phyloP scores from a whole-genome alignment of 192 early-diverging fungal genomes.

The Coemansia sp. region DNA sequence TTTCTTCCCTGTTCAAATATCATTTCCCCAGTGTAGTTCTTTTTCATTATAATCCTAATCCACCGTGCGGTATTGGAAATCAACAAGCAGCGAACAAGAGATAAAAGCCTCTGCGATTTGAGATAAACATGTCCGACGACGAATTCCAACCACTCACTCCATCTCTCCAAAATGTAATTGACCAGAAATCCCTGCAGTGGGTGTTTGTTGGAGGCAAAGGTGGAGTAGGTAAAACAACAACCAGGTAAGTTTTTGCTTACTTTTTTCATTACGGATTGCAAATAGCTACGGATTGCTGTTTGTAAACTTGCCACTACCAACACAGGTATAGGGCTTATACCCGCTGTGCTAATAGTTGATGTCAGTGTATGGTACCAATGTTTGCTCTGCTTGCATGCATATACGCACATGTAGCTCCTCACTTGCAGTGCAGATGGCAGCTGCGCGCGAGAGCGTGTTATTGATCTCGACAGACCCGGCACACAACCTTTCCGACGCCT shows the following conservation, averaged over 20 bases:
- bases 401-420: constrained; percentile 68
- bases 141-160: constrained; percentile 76
- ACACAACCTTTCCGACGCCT: constrained; percentile 98
- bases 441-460: constrained; percentile 88
- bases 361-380: neutral
- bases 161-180: constrained; percentile 92
- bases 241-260: constrained; percentile 34
- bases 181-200: constrained; percentile 95
- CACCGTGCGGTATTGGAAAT: neutral
- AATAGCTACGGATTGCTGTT: neutral
- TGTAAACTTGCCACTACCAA: neutral
- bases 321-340: no score
- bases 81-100: neutral
- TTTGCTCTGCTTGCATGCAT: neutral
- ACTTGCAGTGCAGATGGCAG: constrained; percentile 89
- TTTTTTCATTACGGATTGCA: constrained; percentile 20
- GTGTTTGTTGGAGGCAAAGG: constrained; percentile 99
- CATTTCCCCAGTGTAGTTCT: neutral
- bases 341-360: neutral
- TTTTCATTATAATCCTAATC: neutral
- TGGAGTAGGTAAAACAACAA: constrained; percentile 94
- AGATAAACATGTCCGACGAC: constrained; percentile 60
- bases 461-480: constrained; percentile 99
- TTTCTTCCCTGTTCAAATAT: neutral
- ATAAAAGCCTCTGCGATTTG: neutral